These are phyloP conservation scores for Pulveroboletus sp. DNA, from an alignment of 768 basidiomycete genomes.

Conservation along the genomic window DNA sequence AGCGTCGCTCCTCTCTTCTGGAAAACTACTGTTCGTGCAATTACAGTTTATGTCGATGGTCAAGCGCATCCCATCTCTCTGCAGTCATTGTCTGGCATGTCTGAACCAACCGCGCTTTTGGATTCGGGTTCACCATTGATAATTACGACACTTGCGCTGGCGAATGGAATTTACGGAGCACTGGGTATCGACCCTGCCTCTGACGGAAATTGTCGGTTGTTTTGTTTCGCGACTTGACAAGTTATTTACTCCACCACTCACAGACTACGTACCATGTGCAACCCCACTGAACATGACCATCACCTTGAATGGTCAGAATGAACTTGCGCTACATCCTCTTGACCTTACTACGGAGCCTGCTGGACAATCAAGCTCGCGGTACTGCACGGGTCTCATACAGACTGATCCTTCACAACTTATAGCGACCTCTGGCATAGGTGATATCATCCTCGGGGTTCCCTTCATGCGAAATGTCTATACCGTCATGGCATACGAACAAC, in stretches of 20 bases:
- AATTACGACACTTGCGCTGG: constrained; percentile 52
- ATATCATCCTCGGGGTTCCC: constrained; percentile 75
- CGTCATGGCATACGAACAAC: constrained; percentile 63
- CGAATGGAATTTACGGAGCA: constrained; percentile 77
- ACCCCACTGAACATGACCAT: constrained; percentile 70
- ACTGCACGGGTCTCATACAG: constrained; percentile 68
- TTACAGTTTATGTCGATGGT: constrained; percentile 58
- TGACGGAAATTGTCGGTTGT: constrained; percentile 59
- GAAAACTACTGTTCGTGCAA: constrained; percentile 53
- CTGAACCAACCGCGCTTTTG: constrained; percentile 59
- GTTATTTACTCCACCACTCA: constrained; percentile 4
- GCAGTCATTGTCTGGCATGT: constrained; percentile 36
- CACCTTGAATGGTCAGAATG: constrained; percentile 52
- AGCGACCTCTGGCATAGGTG: constrained; percentile 40
- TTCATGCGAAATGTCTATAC: constrained; percentile 75
- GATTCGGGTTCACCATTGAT: constrained; percentile 71
- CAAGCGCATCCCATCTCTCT: constrained; percentile 37
- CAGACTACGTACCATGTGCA: constrained; percentile 72
- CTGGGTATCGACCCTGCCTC: constrained; percentile 53
- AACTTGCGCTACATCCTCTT: constrained; percentile 67
- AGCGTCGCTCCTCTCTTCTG: constrained; percentile 48
- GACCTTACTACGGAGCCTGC: constrained; percentile 56
- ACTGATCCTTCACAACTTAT: constrained; percentile 41
- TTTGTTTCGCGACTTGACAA: background rate
- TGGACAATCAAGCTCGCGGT: constrained; percentile 36